Conservation (phyloP, 192 early-diverging fungal species). For the Irineochytrium annulatum region DNA sequence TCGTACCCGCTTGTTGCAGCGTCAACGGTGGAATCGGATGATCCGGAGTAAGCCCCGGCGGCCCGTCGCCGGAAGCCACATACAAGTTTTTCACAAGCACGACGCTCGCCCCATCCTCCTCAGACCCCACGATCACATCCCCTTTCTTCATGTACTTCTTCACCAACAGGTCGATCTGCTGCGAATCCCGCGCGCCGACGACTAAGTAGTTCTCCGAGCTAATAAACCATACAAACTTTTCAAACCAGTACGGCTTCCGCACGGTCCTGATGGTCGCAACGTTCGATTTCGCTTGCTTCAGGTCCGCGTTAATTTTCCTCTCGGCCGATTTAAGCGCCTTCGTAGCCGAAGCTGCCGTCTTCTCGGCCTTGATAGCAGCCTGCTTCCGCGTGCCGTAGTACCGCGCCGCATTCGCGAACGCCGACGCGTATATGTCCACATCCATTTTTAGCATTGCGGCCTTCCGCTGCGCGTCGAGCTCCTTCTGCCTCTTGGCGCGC, state of each 20-base stretch:
- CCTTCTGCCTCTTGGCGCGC: conserved; percentile 23
- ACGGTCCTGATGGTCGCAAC: conserved; percentile 74
- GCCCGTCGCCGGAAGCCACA: conserved; percentile 18
- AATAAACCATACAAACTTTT: conserved; percentile 96
- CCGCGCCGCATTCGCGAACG: conserved; percentile 82
- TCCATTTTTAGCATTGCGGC: conserved; percentile 55
- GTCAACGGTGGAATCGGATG: conserved; percentile 80
- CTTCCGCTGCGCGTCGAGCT: conserved; percentile 11
- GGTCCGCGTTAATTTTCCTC: conserved; percentile 77
- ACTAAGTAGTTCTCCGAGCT: conserved; percentile 89
- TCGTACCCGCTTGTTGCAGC: conserved; percentile 89
- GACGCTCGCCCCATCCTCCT: conserved; percentile 85
- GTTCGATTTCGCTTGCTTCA: conserved; percentile 67
- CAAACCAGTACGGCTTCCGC: conserved; percentile 96
- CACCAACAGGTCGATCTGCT: conserved; percentile 91
- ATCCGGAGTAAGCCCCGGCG: conserved; percentile 17
- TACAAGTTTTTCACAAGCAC: conserved; percentile 80
- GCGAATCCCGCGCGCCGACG: conserved; percentile 86
- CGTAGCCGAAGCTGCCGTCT: conserved; percentile 77
- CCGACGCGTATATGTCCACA: conserved; percentile 82
- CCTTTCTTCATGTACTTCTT: conserved; percentile 63
- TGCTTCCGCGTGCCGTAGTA: conserved; percentile 85
- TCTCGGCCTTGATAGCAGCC: conserved; percentile 75
- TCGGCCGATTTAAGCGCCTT: conserved; percentile 90
- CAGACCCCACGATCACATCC: conserved; percentile 90